Evolutionary conservation across 176 grass and related monocot species (phyloP).

Genomic region (Phyllostachys edulis): DNA sequence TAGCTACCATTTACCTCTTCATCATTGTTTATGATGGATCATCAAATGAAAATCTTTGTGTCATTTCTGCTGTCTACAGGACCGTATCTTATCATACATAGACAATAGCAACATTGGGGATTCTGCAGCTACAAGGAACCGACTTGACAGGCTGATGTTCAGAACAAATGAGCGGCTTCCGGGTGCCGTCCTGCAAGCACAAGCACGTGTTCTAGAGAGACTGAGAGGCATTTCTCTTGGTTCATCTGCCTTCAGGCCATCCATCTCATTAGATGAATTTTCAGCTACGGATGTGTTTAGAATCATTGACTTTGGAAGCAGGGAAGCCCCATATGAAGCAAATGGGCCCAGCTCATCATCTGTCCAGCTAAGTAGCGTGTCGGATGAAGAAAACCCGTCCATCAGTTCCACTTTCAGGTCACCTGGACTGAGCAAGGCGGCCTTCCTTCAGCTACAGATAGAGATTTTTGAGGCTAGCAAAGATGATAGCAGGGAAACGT

Average conservation of each 20-base stretch:
- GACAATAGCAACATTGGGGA: slow-evolving; percentile 46
- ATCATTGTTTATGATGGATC: not conserved
- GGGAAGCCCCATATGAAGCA: slow-evolving; percentile 24
- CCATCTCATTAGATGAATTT: slow-evolving; percentile 61
- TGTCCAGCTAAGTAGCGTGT: slow-evolving; percentile 30
- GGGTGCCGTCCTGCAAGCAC: slow-evolving; percentile 68
- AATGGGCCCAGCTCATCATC: slow-evolving; percentile 36
- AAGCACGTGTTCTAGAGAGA: slow-evolving; percentile 80
- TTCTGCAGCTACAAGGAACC: slow-evolving; percentile 46
- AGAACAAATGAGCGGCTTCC: slow-evolving; percentile 71
- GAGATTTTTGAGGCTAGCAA: slow-evolving; percentile 64
- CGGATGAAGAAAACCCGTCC: slow-evolving; percentile 43
- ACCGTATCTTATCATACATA: slow-evolving; percentile 44
- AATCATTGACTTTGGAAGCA: slow-evolving; percentile 46
- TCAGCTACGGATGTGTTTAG: slow-evolving; percentile 51
- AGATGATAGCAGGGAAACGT: slow-evolving; percentile 44
- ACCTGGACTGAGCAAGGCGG: slow-evolving; percentile 62
- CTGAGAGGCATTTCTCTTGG: slow-evolving; percentile 70
- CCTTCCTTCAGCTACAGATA: slow-evolving; percentile 54
- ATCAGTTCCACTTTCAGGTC: slow-evolving; percentile 37
- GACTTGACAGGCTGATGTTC: slow-evolving; percentile 67
- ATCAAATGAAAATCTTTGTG: not conserved
- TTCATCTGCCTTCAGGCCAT: slow-evolving; percentile 61
- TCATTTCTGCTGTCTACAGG: slow-evolving; percentile 29
- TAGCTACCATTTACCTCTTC: not conserved